Evolutionary conservation across 768 basidiomycete genomes (phyloP).

Genomic region (Amanita exitialis): DNA sequence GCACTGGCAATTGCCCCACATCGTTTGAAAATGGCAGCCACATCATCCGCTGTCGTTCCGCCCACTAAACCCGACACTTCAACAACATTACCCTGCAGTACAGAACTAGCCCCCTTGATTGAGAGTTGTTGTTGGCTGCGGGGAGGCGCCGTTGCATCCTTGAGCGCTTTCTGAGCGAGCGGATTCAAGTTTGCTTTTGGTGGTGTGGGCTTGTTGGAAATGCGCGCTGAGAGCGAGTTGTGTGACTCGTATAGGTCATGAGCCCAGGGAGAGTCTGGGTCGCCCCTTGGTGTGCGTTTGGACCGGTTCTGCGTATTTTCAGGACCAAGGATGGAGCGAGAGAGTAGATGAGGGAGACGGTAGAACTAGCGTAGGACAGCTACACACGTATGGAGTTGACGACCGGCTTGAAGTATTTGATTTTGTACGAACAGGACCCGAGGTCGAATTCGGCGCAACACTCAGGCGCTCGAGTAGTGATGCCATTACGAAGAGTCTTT

Average conservation of each 20-base stretch:
- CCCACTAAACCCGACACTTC: conserved; percentile 64
- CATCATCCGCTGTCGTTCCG: conserved; percentile 78
- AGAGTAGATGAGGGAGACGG: conserved; percentile 9
- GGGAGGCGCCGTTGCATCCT: conserved; percentile 39
- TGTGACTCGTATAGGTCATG: conserved; percentile 61
- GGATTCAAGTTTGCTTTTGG: conserved; percentile 43
- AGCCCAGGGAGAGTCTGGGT: conserved; percentile 57
- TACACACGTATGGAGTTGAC: conserved; percentile 46
- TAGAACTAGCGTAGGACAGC: conserved; percentile 10
- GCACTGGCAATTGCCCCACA: conserved; percentile 56
- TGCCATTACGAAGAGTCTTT: conserved; percentile 14
- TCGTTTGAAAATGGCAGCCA: conserved; percentile 77
- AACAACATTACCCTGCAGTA: conserved; percentile 52
- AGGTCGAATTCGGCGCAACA: conserved; percentile 24
- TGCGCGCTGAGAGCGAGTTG: conserved; percentile 51
- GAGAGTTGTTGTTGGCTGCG: conserved; percentile 27
- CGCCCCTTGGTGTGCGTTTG: conserved; percentile 51
- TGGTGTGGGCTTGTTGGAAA: conserved; percentile 30
- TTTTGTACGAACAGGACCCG: conserved; percentile 39
- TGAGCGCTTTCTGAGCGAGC: conserved; percentile 51
- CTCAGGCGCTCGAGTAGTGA: conserved; percentile 54
- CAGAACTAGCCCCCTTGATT: conserved; percentile 59
- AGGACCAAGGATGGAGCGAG: conserved; percentile 12
- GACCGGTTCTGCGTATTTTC: conserved; percentile 31
- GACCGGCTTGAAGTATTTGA: conserved; percentile 22